Evolutionary conservation across 2,329 filamentous ascomycete species (phyloP), one percentile per base, ranked within the genome.

Genomic region (Polychaeton citri): DNA sequence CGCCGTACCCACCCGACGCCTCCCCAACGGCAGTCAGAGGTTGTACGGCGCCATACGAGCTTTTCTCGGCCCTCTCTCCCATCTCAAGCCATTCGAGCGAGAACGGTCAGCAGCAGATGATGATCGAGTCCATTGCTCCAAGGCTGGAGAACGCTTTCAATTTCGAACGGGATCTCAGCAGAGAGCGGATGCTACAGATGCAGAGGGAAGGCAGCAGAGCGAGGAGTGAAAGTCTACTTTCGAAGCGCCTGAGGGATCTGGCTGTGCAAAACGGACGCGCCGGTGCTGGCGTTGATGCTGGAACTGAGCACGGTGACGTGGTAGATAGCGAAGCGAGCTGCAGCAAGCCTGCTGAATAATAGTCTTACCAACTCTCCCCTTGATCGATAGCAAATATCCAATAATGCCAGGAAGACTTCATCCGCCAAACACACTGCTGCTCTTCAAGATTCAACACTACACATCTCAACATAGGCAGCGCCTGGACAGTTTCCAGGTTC

Each of bases 121-220:
- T 15, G 12, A 7, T 7, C 15, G 24, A 5, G 3, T 28, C 24
- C 39, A n/a, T n/a, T n/a, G n/a, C n/a, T n/a, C n/a, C n/a, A n/a
- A 39, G 26, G 38, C 34, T 49, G 12, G 35, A 45, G 5, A 43
- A 51, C 30, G 42, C 44, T 13, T 48, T 52, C 32, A 44, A 38
- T 1, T 53, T 54, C 33, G 44, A 47, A 35, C 43, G 47, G 4
- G 47, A 50, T 19, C 42, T 36, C 19, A 57, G 52, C 6, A 84
- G 86, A 51, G 72, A 72, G 50, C 86, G 86, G 52, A 69, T 84
- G 15, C 24, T 12, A 12, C n/a, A n/a, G n/a, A n/a, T n/a, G n/a
- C n/a, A n/a, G n/a, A n/a, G n/a, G n/a, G 15, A 4, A 4, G 24
- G 24, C 4, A 75, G 53, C 47, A 80, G 71, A 51, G 76, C 75